phyloP scores from a whole-genome alignment of 305 asterid species.

The Plantago coronopus region DNA sequence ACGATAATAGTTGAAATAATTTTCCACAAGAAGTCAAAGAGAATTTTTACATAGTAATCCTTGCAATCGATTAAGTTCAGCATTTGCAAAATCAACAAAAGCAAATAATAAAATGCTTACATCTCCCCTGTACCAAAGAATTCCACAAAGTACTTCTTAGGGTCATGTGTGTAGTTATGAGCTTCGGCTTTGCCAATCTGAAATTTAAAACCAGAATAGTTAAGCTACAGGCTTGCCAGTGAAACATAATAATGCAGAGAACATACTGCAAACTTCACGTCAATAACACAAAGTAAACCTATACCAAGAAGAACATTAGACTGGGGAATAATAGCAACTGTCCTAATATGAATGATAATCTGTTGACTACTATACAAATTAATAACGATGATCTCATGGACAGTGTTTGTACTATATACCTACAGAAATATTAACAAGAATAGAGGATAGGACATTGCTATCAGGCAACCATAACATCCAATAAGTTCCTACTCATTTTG shows the following conservation, averaged over 20 bases:
- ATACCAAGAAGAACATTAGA: background rate
- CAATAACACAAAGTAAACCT: conserved; percentile 4
- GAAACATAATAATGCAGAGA: conserved; percentile 15
- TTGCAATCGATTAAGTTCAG: conserved; percentile 9
- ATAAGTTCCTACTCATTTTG: background rate
- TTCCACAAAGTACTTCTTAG: conserved; percentile 79
- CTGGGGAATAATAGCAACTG: background rate
- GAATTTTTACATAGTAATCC: background rate
- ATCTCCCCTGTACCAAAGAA: conserved; percentile 86
- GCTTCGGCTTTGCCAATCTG: conserved; percentile 89
- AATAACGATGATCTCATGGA: background rate
- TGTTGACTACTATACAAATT: conserved; percentile 10
- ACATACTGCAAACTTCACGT: conserved; percentile 3
- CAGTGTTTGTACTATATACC: background rate
- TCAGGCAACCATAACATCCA: conserved; percentile 2
- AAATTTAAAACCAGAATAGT: conserved; percentile 31
- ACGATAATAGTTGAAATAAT: background rate
- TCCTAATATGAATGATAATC: conserved; percentile 2
- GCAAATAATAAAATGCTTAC: conserved; percentile 42
- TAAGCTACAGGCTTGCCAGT: conserved; percentile 11
- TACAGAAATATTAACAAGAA: background rate
- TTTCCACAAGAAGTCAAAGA: background rate
- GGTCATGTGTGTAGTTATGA: conserved; percentile 65
- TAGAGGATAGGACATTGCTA: background rate
- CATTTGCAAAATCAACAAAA: conserved; percentile 18